Base-by-base conservation (phyloP, 371 early-diverging fungal species). In the Mortierella sp. region DNA sequence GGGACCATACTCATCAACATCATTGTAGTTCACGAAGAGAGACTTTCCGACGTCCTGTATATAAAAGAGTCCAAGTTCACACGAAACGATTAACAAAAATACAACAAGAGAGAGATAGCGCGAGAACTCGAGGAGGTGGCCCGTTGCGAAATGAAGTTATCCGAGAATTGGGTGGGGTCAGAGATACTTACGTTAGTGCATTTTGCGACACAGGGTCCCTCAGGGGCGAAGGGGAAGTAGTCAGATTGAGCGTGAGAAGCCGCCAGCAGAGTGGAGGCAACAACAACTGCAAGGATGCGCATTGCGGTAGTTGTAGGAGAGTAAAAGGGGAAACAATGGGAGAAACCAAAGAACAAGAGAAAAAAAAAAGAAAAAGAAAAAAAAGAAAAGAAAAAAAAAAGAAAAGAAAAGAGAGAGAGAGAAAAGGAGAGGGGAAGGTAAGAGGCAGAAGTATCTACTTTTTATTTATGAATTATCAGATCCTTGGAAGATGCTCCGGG, bases 201-300 rank as follows among this genome's bases (percentile, higher is more conserved):
- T n/a, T 7, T 30, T 19, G 57, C 50, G 37, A 72, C 46, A 46
- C 72, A 72, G 28, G 72, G n/a, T 19, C 72, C 72, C 56, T 72
- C 66, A n/a, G 66, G 66, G 18, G 62, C 26, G 58, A 72, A 72
- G 37, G 62, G 62, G 46, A 72, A 72, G 53, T 72, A 72, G 25
- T 28, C 66, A 9, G 72, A 66, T 30, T 66, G 61, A 23, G 72
- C 72, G 45, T 29, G 48, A 51, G 57, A 62, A 25, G 62, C 61
- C 19, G 57, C 72, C 4, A 50, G 43, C 48, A 72, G 23, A 21
- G 72, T 43, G 66, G 62, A 30, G 16, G 51, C 66, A 57, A 72
- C 46, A 25, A 48, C 55, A 26, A 47, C 63, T 19, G 59, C 53
- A 48, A 53, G 45, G 59, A 73, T 11, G 47, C 26, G 73, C 67